Evolutionary conservation across 2,329 filamentous ascomycete species (phyloP).

Genomic region (Cephalotrichum gorgonifer): DNA sequence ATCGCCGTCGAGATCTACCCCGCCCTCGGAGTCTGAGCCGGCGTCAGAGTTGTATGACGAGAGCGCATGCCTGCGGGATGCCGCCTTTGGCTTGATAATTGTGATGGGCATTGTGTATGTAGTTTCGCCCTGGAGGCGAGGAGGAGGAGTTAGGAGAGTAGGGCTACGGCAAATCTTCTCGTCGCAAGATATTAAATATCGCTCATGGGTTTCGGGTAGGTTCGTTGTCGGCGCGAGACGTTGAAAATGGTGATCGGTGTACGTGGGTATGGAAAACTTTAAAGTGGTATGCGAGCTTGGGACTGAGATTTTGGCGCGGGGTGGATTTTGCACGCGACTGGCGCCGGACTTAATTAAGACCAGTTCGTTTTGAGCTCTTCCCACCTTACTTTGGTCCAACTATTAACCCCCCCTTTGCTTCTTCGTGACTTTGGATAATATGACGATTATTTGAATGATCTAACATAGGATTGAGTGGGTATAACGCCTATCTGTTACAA

Average conservation of each 20-base stretch:
- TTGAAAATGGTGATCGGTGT: not conserved
- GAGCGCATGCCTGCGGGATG: slow-evolving; percentile 10
- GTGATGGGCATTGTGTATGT: slow-evolving; percentile 33
- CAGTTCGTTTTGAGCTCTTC: too few relatives aligned
- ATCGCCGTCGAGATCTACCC: slow-evolving; percentile 33
- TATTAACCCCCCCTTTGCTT: too few relatives aligned
- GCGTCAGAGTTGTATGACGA: slow-evolving; percentile 16
- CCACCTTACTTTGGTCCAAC: too few relatives aligned
- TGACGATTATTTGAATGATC: not conserved
- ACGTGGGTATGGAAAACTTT: not conserved
- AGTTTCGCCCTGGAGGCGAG: not conserved
- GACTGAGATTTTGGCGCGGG: not conserved
- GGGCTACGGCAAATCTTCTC: too few relatives aligned
- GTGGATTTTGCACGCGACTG: not conserved
- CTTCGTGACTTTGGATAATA: too few relatives aligned
- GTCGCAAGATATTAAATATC: not conserved
- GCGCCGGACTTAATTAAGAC: not conserved
- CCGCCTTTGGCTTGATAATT: slow-evolving; percentile 30
- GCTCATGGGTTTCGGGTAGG: not conserved
- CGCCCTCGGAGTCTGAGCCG: slow-evolving; percentile 32
- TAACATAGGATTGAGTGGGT: slow-evolving; percentile 3
- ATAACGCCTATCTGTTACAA: not conserved
- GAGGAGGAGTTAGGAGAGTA: not conserved
- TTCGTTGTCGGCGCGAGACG: not conserved
- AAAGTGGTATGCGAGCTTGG: not conserved